Evolutionary conservation across 148 eudicot genomes (phyloP).

Genomic region (Arctostaphylos glauca): DNA sequence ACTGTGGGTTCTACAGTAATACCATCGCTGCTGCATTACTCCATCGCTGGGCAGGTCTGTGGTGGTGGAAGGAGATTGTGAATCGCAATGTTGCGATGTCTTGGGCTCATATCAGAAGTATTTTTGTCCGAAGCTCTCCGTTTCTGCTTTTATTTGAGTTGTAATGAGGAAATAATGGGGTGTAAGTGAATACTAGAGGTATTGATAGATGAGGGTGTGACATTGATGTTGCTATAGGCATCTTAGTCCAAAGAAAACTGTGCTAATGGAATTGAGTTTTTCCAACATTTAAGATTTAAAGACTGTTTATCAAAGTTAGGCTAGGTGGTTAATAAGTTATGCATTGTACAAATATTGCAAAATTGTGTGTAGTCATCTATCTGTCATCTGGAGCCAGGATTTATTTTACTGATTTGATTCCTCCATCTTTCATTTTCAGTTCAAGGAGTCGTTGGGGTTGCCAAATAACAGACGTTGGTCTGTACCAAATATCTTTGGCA

Average conservation of each 20-base stretch:
- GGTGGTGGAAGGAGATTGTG: neutral
- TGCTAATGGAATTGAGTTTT: no score
- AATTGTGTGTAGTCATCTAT: neutral
- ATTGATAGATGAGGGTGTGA: neutral
- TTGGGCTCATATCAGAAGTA: neutral
- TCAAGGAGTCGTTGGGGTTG: slow-evolving; percentile 98
- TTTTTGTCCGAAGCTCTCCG: neutral
- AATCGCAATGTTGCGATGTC: neutral
- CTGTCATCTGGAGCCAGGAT: neutral
- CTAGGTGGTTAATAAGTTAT: neutral
- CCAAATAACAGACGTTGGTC: slow-evolving; percentile 88
- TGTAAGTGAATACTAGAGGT: neutral
- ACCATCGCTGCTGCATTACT: neutral
- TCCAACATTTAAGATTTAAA: no score
- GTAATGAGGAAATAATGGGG: neutral
- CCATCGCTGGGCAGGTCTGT: neutral
- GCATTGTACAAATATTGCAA: neutral
- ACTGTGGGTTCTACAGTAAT: neutral
- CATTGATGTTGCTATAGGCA: neutral
- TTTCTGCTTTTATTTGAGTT: neutral
- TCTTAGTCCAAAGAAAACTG: neutral
- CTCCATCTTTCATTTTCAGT: slow-evolving; percentile 36
- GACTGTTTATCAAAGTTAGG: no score
- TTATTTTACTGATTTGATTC: neutral
- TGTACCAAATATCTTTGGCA: slow-evolving; percentile 65